Percentiles rank a stretch among this genome's conserved stretches.
Conservation (phyloP, 2,329 filamentous ascomycete species). For the Thielaviopsis cerberus region DNA sequence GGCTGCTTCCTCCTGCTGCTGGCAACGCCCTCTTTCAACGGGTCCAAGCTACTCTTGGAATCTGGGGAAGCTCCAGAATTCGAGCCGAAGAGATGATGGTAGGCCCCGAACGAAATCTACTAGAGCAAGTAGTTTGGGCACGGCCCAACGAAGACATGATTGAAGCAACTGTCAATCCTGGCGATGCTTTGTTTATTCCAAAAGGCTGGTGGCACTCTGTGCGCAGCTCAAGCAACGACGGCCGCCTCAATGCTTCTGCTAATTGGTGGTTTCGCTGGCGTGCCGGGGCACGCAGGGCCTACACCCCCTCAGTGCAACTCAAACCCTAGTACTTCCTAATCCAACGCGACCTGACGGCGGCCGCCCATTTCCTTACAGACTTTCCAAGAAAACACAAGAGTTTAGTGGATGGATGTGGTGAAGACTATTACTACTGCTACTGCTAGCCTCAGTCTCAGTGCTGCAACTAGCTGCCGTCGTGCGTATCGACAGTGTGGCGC, state of each 20-base stretch:
- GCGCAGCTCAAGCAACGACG: slow-evolving; percentile 20
- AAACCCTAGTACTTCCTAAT: neutral
- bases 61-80: slow-evolving; percentile 29
- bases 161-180: slow-evolving; percentile 40
- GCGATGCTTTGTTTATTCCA: slow-evolving; percentile 24
- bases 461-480: neutral
- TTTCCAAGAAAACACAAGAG: neutral
- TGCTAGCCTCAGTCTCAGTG: too few species aligned
- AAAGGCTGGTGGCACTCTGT: slow-evolving; percentile 30
- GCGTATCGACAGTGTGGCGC: too few species aligned
- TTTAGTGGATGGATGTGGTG: neutral
- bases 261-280: slow-evolving; percentile 27
- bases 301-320: neutral
- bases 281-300: neutral
- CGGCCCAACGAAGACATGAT: slow-evolving; percentile 19
- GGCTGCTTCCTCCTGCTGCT: slow-evolving; percentile 46
- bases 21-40: slow-evolving; percentile 46
- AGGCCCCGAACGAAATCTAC: slow-evolving; percentile 45
- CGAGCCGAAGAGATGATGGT: slow-evolving; percentile 84
- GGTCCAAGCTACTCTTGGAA: slow-evolving; percentile 25
- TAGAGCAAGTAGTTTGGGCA: slow-evolving; percentile 56
- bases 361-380: neutral
- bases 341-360: too few species aligned
- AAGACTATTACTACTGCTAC: neutral
- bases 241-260: slow-evolving; percentile 24